Percentiles rank a stretch among this genome's conserved stretches.
Evolutionary conservation across 2,329 filamentous ascomycete genomes (phyloP).

Genomic region (Lasiodiplodia hormozganensis): DNA sequence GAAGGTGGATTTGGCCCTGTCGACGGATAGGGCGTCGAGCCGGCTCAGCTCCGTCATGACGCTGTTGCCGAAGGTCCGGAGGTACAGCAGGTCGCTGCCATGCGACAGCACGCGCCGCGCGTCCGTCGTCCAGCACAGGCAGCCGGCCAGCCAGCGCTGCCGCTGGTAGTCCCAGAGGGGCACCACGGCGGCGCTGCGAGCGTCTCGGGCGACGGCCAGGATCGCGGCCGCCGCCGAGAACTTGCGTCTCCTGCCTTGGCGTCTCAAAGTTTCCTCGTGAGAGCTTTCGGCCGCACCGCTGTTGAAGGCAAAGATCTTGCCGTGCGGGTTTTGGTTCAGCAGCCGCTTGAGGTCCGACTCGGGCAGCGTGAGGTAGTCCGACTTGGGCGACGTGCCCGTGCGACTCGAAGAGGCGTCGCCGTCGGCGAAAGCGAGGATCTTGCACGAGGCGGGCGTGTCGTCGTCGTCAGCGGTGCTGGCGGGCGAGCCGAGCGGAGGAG

Average conservation of each 20-base stretch:
- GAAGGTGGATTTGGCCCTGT: conserved; percentile 36
- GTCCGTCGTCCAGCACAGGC: conserved; percentile 46
- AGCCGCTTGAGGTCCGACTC: conserved; percentile 36
- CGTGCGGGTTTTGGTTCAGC: conserved; percentile 25
- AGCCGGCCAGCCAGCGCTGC: conserved; percentile 47
- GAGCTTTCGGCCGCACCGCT: no score
- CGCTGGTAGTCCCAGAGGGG: conserved; percentile 49
- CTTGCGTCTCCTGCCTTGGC: not conserved
- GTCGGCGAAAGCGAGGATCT: conserved; percentile 34
- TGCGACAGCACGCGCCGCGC: conserved; percentile 45
- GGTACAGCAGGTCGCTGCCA: conserved; percentile 46
- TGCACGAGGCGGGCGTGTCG: conserved; percentile 19
- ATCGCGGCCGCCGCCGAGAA: not conserved
- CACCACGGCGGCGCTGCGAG: conserved; percentile 47
- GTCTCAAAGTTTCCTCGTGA: no score
- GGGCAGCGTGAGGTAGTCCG: conserved; percentile 31
- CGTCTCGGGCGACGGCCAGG: conserved; percentile 35
- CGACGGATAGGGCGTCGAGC: not conserved
- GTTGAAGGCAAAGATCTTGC: conserved; percentile 23
- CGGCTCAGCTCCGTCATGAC: conserved; percentile 38
- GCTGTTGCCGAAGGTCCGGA: conserved; percentile 45
- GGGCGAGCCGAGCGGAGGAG: not conserved
- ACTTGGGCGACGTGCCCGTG: not conserved
- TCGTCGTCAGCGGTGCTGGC: no score
- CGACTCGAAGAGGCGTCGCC: conserved; percentile 7